A percentile compares a stretch with the other conserved stretches of the same genome.
Evolutionary conservation across 176 grass and related monocot species (phyloP).

Genomic region (Aegilops longissima): DNA sequence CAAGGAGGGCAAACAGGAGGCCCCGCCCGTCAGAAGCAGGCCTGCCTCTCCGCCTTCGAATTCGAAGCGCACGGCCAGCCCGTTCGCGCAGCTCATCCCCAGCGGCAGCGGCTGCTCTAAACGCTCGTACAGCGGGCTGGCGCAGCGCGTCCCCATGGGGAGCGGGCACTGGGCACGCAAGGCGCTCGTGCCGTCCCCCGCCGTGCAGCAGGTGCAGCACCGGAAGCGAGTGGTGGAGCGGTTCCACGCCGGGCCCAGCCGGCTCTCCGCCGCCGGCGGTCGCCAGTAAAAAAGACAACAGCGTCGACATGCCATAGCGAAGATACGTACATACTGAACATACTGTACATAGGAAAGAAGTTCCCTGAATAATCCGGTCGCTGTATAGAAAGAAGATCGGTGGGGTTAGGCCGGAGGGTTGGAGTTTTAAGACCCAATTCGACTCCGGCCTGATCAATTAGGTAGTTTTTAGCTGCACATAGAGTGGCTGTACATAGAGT

Average conservation of each 20-base stretch:
- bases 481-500: neutral
- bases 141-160: constrained; percentile 50
- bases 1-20: no score
- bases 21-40: no score
- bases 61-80: no score
- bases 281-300: neutral
- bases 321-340: neutral
- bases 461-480: neutral
- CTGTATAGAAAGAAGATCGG: no score
- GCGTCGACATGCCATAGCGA: constrained; percentile 7
- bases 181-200: constrained; percentile 23
- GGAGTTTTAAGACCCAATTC: constrained; percentile 20
- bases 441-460: neutral
- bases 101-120: neutral
- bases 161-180: constrained; percentile 41
- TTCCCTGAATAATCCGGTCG: neutral
- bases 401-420: neutral
- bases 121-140: constrained; percentile 51
- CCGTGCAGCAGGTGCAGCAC: constrained; percentile 36
- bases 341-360: neutral
- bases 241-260: constrained; percentile 19
- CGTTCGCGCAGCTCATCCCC: no score
- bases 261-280: constrained; percentile 45
- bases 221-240: neutral
- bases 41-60: no score